Percentiles rank a stretch among this genome's conserved stretches.
phyloP scores from a whole-genome alignment of 2,329 filamentous ascomycete genomes.

The Zasmidium angulare region DNA sequence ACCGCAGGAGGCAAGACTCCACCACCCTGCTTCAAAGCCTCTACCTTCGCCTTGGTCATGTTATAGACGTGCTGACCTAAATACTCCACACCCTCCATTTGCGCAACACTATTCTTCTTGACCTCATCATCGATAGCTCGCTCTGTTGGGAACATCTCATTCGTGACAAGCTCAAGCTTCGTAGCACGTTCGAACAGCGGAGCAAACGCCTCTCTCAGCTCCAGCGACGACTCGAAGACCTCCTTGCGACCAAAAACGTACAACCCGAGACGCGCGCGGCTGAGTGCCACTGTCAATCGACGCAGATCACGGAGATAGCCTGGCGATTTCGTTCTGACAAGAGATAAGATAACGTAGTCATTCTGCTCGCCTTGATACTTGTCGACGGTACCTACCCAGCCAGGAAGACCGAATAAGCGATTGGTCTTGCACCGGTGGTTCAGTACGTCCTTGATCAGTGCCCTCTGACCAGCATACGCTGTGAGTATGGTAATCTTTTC shows the following conservation, averaged over 20 bases:
- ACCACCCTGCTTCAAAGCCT: constrained; percentile 52
- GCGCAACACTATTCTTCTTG: constrained; percentile 51
- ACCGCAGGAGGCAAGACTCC: constrained; percentile 27
- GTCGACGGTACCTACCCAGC: constrained; percentile 90
- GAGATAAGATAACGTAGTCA: constrained; percentile 92
- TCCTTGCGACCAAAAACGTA: constrained; percentile 87
- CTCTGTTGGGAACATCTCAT: constrained; percentile 80
- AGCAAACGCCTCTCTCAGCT: constrained; percentile 84
- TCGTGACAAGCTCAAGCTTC: constrained; percentile 76
- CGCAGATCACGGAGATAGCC: constrained; percentile 93
- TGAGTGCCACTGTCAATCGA: constrained; percentile 90
- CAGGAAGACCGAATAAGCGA: constrained; percentile 82
- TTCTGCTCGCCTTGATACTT: constrained; percentile 99
- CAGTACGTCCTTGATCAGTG: constrained; percentile 84
- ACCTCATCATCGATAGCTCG: constrained; percentile 42
- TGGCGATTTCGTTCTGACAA: constrained; percentile 83
- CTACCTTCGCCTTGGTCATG: constrained; percentile 77
- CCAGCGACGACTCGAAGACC: constrained; percentile 85
- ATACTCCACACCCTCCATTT: constrained; percentile 91
- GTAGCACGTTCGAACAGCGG: constrained; percentile 64
- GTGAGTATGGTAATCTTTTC: constrained; percentile 82
- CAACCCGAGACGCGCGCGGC: constrained; percentile 83
- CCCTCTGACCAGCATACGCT: constrained; percentile 89
- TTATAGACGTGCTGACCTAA: constrained; percentile 94
- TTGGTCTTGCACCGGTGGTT: constrained; percentile 79